Evolutionary conservation across 108 stramenopile genomes (phyloP).

Genomic region (Cyclotella atomus): DNA sequence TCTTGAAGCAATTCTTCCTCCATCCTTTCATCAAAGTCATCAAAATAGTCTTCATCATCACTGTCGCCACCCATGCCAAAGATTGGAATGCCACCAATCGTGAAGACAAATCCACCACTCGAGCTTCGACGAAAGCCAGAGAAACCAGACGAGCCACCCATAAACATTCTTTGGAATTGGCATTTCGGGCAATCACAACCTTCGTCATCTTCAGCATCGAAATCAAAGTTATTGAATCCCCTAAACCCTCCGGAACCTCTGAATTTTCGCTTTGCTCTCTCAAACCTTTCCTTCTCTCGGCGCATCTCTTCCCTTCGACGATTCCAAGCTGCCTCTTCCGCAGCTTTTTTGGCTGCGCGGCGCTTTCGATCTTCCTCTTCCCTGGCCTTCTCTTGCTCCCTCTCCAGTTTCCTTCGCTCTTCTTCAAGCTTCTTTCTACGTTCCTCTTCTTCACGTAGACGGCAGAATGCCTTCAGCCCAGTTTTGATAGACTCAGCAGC

Average conservation of each 20-base stretch:
- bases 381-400: slow-evolving; percentile 4
- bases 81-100: slow-evolving; percentile 28
- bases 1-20: slow-evolving; percentile 24
- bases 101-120: slow-evolving; percentile 39
- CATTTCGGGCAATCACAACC: too few relatives aligned
- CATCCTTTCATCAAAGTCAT: slow-evolving; percentile 35
- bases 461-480: slow-evolving; percentile 18
- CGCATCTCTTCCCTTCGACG: slow-evolving; percentile 16
- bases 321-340: slow-evolving; percentile 39
- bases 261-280: slow-evolving; percentile 22
- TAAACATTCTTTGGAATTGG: slow-evolving; percentile 11
- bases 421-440: slow-evolving; percentile 20
- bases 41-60: slow-evolving; percentile 27
- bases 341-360: slow-evolving; percentile 14
- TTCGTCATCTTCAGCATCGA: too few relatives aligned
- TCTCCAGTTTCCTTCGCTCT: too few relatives aligned
- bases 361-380: slow-evolving; percentile 46
- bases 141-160: not conserved
- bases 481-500: slow-evolving; percentile 18
- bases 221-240: too few relatives aligned
- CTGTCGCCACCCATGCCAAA: slow-evolving; percentile 12
- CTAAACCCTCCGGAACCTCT: too few relatives aligned
- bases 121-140: slow-evolving; percentile 10
- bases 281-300: slow-evolving; percentile 32
- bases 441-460: slow-evolving; percentile 28